These are phyloP conservation scores for Gaultheria prostrata DNA, from an alignment of 148 eudicot species.

Conservation along the genomic window DNA sequence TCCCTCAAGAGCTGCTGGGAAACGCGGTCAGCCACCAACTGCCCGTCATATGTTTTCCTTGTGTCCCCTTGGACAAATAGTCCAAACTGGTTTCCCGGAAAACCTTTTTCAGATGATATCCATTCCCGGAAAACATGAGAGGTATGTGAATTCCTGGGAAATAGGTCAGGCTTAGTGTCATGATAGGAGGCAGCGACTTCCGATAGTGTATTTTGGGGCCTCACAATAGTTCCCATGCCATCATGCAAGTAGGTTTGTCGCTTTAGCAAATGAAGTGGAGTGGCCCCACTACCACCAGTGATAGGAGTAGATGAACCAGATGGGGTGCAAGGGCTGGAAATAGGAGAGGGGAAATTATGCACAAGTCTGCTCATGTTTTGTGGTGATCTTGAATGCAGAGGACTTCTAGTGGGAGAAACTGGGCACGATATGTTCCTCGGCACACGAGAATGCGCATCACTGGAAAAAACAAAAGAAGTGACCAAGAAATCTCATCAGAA, in stretches of 20 bases:
- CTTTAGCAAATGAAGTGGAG: conserved; percentile 23
- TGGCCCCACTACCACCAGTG: conserved; percentile 31
- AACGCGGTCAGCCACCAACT: conserved; percentile 37
- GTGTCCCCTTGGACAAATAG: conserved; percentile 12
- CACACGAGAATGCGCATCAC: conserved; percentile 23
- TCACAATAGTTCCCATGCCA: conserved; percentile 16
- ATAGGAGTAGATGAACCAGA: conserved; percentile 56
- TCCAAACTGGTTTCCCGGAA: conserved; percentile 26
- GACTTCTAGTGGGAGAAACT: conserved; percentile 56
- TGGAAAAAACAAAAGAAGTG: conserved; percentile 23
- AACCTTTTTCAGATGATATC: conserved; percentile 26
- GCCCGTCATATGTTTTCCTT: conserved; percentile 28
- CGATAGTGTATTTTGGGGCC: conserved; percentile 22
- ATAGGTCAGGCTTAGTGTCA: conserved; percentile 38
- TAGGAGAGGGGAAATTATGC: conserved; percentile 30
- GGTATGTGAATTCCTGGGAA: conserved; percentile 29
- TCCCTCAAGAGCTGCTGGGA: conserved; percentile 47
- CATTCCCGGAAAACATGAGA: conserved; percentile 30
- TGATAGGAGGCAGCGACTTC: conserved; percentile 15
- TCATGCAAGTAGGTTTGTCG: conserved; percentile 24
- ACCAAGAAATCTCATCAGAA: background rate
- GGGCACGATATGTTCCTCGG: conserved; percentile 57
- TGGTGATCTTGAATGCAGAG: conserved; percentile 42
- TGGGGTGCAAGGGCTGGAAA: conserved; percentile 36
- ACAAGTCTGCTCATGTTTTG: conserved; percentile 27